A percentile compares a stretch with the other conserved stretches of the same genome.
These are phyloP conservation scores for Lentinula edodes DNA, from an alignment of 768 basidiomycete genomes.

Conservation along the genomic window DNA sequence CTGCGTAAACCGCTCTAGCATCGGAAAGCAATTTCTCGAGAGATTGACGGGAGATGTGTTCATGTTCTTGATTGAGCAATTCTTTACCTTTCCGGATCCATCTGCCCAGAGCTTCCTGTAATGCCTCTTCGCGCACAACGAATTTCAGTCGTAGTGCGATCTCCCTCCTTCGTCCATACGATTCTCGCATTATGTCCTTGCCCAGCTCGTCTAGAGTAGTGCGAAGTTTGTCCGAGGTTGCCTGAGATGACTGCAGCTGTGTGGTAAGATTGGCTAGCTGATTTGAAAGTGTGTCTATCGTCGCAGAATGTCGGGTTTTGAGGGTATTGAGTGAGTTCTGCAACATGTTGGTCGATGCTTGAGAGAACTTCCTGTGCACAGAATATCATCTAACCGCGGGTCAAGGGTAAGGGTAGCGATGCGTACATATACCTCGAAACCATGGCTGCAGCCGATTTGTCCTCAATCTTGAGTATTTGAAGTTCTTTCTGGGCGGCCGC, in stretches of 20 bases:
- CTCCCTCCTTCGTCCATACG: constrained; percentile 68
- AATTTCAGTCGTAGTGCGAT: constrained; percentile 58
- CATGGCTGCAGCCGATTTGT: constrained; percentile 75
- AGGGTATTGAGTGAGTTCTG: constrained; percentile 55
- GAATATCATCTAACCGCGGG: not conserved
- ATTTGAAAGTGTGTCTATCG: constrained; percentile 47
- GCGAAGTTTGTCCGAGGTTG: constrained; percentile 45
- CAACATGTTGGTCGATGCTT: constrained; percentile 61
- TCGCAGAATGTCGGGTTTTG: constrained; percentile 58
- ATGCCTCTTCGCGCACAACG: constrained; percentile 57
- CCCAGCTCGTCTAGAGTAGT: constrained; percentile 63
- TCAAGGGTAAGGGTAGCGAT: not conserved
- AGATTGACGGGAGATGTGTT: constrained; percentile 14
- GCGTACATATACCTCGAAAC: constrained; percentile 81
- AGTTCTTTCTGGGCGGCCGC: constrained; percentile 44
- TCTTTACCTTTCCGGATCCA: constrained; percentile 54
- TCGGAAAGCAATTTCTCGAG: constrained; percentile 28
- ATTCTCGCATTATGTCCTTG: constrained; percentile 64
- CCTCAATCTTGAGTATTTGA: constrained; percentile 53
- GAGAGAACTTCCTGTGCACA: constrained; percentile 70
- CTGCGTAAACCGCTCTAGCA: constrained; percentile 26
- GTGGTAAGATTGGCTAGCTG: constrained; percentile 41
- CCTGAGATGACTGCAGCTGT: constrained; percentile 37
- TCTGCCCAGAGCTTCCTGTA: constrained; percentile 47
- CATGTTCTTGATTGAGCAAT: constrained; percentile 17